These are phyloP conservation scores for Eutrema salsugineum DNA, from an alignment of 441 rosid species.

Conservation along the genomic window DNA sequence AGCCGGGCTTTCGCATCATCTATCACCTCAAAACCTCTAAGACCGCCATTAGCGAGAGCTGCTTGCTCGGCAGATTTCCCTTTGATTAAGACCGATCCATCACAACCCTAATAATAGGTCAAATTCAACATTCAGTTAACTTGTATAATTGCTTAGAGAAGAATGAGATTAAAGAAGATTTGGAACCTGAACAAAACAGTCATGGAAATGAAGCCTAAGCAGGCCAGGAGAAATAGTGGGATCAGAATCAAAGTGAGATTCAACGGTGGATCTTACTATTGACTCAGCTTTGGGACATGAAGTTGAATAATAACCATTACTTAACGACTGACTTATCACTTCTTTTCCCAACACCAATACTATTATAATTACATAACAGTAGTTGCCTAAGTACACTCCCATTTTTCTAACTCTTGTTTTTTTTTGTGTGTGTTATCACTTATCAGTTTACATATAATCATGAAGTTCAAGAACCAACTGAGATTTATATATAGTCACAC, in stretches of 20 bases:
- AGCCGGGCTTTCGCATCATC: slow-evolving; percentile 52
- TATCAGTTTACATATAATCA: slow-evolving; percentile 9
- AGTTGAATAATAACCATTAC: slow-evolving; percentile 50
- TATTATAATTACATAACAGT: slow-evolving; percentile 21
- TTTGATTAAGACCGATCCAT: slow-evolving; percentile 48
- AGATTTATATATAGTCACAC: not conserved
- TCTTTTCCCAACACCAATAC: slow-evolving; percentile 12
- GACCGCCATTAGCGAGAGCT: slow-evolving; percentile 39
- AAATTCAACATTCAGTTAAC: not conserved
- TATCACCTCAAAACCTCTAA: slow-evolving; percentile 50
- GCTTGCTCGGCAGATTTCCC: slow-evolving; percentile 47
- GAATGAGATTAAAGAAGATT: not conserved
- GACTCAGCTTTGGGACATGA: slow-evolving; percentile 48
- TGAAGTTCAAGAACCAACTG: not conserved
- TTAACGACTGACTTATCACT: slow-evolving; percentile 43
- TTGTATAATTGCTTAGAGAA: not conserved
- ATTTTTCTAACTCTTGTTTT: slow-evolving; percentile 15
- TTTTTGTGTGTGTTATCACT: not conserved
- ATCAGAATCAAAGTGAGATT: slow-evolving; percentile 44
- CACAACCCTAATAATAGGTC: slow-evolving; percentile 44
- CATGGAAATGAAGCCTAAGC: slow-evolving; percentile 51
- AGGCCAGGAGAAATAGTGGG: slow-evolving; percentile 46
- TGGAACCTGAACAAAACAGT: slow-evolving; percentile 50
- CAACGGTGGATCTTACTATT: slow-evolving; percentile 45
- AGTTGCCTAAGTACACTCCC: slow-evolving; percentile 27